Conservation (phyloP, 306 rosid species). For the Corylus heterophylla region DNA sequence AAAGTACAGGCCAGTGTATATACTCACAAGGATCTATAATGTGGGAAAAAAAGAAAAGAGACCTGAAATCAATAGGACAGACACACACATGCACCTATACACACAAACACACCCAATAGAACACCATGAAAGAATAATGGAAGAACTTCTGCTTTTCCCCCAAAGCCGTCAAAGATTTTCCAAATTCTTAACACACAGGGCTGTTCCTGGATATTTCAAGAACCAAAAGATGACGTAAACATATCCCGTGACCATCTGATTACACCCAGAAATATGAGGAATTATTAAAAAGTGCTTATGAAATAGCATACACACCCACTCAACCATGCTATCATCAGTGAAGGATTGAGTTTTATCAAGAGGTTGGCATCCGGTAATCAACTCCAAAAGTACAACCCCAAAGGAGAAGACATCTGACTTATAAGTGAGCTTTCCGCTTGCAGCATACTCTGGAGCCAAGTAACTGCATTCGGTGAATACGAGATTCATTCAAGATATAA, state of each 20-base stretch:
- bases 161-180: not conserved
- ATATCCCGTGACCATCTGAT: not conserved
- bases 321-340: constrained; percentile 64
- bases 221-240: not conserved
- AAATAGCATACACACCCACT: constrained; percentile 49
- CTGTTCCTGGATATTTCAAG: not conserved
- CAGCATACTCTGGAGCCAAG: constrained; percentile 73
- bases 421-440: constrained; percentile 67
- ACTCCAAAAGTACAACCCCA: constrained; percentile 73
- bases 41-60: no score
- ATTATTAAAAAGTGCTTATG: not conserved
- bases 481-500: not conserved
- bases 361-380: constrained; percentile 61
- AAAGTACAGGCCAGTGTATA: not conserved
- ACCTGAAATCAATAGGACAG: not conserved
- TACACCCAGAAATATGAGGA: not conserved
- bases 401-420: constrained; percentile 61
- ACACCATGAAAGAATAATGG: not conserved
- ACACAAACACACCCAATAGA: not conserved
- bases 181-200: not conserved
- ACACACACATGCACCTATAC: not conserved
- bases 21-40: no score
- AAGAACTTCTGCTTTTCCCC: not conserved
- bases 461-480: constrained; percentile 43
- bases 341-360: constrained; percentile 45